phyloP scores from a whole-genome alignment of 2,329 filamentous ascomycete species.

The Alternaria triticimaculans region DNA sequence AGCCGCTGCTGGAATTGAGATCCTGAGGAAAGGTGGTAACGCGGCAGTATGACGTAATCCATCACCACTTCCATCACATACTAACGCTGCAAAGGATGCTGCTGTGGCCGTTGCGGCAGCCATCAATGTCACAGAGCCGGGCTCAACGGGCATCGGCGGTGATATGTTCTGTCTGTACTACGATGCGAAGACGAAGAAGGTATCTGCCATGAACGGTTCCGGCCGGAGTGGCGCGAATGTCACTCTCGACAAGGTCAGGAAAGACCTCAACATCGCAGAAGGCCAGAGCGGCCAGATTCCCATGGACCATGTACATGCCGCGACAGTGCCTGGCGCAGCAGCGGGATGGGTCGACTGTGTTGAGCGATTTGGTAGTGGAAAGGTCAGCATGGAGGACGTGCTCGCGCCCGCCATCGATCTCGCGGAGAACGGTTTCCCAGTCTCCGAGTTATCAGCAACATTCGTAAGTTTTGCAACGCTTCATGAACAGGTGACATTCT shows the following conservation, averaged over 20 bases:
- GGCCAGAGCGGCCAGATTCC: conserved; percentile 69
- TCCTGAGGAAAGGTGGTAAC: conserved; percentile 89
- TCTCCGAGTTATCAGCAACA: conserved; percentile 76
- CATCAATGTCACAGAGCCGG: conserved; percentile 91
- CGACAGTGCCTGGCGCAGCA: conserved; percentile 87
- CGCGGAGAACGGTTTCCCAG: conserved; percentile 87
- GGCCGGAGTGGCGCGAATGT: conserved; percentile 77
- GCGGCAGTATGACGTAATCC: conserved; percentile 72
- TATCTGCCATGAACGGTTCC: conserved; percentile 89
- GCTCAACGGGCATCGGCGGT: conserved; percentile 92
- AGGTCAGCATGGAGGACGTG: conserved; percentile 76
- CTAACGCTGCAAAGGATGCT: conserved; percentile 71
- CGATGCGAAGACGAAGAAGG: conserved; percentile 79
- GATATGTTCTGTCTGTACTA: conserved; percentile 98
- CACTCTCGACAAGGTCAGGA: conserved; percentile 73
- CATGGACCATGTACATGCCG: conserved; percentile 76
- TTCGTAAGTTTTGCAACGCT: conserved; percentile 62
- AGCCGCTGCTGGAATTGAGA: conserved; percentile 81
- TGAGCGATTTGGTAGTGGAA: conserved; percentile 88
- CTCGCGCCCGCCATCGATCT: conserved; percentile 83
- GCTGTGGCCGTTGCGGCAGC: conserved; percentile 92
- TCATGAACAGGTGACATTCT: neutral
- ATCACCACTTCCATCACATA: neutral
- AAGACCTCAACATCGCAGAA: conserved; percentile 70
- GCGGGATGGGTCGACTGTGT: conserved; percentile 93